Evolutionary conservation across 2,329 filamentous ascomycete genomes (phyloP), one percentile per base, ranked within the genome.

Genomic region (Fusarium dlaminii): DNA sequence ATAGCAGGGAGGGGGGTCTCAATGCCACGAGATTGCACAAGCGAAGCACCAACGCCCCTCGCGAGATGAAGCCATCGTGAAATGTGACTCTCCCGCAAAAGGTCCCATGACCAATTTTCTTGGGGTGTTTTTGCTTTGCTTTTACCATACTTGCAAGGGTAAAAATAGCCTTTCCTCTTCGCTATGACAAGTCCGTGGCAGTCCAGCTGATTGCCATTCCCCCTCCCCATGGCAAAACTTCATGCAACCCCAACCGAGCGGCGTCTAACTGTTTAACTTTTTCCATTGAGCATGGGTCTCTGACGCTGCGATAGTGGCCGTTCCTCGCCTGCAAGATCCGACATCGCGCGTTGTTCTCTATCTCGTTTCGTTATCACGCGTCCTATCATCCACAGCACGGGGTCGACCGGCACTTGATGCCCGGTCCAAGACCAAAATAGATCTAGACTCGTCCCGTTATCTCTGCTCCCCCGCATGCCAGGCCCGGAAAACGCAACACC

Each of bases 371-470:
- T 62, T 73, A 66, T 63, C 59, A 73, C 55, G 46, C 46, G 51
- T 71, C 60, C 70, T 73, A 71, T 74, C 70, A 54, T 54, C 34
- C 20, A 17, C 46, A 40, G 30, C 70, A 73, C 70, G 60, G 51
- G 57, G 49, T 46, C 45, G 12, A 29, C 62, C 70, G 70, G 70
- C 59, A 73, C 60, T 73, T 71, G 66, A 73, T 73, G 55, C 70
- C 70, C 70, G 70, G 67, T 45, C 59, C 39, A 59, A 20, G 30
- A 45, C 30, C 59, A 63, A 64, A 66, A 34, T 55, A 54, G 59
- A 65, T 65, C 66, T 70, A 70, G 52, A 60, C 56, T 58, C 34
- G 18, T 36, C 32, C 30, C n/a, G 66, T 73, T 73, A 73, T 73
- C 70, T 70, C 20, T 63, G 39, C 40, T 56, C 66, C 66, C 66